Base-by-base conservation (phyloP, 305 asterid species). In the Fraxinus sp. region DNA sequence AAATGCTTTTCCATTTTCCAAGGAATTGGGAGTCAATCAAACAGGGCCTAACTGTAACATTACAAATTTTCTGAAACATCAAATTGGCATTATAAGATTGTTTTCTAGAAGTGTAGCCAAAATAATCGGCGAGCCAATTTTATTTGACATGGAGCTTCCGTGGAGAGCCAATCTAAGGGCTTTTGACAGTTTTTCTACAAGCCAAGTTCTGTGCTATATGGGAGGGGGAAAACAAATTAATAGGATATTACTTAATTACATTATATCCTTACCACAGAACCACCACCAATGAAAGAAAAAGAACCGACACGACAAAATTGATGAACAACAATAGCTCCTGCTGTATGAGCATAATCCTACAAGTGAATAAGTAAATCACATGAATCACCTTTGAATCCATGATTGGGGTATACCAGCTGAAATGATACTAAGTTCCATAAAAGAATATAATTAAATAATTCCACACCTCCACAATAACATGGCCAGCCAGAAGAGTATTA, bases 261-360 rank as follows among this genome's bases (percentile, higher is more conserved):
- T 35, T 79, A 83, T 59, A 84, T 64, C 77, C 86, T 87, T 87
- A 95, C 99, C 90, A 92, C 95, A 76, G 99, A 94, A 78, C 99
- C 99, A 57, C 99, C 99, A 71, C 98, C 99, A 80, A 95, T 88
- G 93, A 95, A 95, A 83, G 96, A 90, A 88, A 87, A 94, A 6
- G 99, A 94, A 86, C 98, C 99, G 80, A 95, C 88, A 85, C 72
- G 95, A 89, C 99, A 95, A 89, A 94, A 94, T 85, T 95, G 99
- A 88, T 94, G 98, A 81, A 95, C 84, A 59, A 88, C 97, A 11
- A 88, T 86, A 70, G 92, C 94, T 81, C 98, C 99, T 26, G 95
- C 98, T 59, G 99, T 89, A 87, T 89, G 99, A 86, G 90, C 86
- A 87, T 90, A 84, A 87, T 96, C 94, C 99, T 96, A 90, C 89